phyloP scores from a whole-genome alignment of 2,329 filamentous ascomycete genomes.

The Calonectria honghensis region DNA sequence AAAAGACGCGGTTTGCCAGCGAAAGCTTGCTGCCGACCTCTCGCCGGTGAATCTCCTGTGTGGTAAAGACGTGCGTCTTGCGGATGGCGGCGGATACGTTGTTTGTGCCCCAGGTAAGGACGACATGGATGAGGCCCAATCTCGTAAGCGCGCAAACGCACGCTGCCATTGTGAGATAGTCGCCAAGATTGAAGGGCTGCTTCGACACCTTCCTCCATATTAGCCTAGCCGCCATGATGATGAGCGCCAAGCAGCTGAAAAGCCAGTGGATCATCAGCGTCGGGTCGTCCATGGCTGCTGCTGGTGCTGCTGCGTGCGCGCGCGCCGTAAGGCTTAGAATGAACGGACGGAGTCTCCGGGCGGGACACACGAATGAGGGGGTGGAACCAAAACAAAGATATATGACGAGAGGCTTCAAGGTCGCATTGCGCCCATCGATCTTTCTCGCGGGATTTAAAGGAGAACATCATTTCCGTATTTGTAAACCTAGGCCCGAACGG shows the following conservation, averaged over 20 bases:
- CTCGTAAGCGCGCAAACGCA: slow-evolving; percentile 42
- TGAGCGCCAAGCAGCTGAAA: slow-evolving; percentile 35
- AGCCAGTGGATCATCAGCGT: slow-evolving; percentile 45
- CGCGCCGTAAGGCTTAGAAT: slow-evolving; percentile 3
- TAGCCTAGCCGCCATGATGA: slow-evolving; percentile 29
- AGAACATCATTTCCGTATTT: slow-evolving; percentile 26
- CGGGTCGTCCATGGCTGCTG: slow-evolving; percentile 40
- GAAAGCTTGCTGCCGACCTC: slow-evolving; percentile 42
- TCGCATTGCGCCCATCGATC: not conserved
- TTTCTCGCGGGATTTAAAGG: slow-evolving; percentile 22
- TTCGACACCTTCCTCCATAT: slow-evolving; percentile 36
- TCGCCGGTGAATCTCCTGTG: slow-evolving; percentile 36
- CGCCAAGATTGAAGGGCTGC: slow-evolving; percentile 38
- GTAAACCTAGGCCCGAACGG: slow-evolving; percentile 17
- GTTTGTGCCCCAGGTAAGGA: slow-evolving; percentile 43
- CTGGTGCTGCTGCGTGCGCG: no score
- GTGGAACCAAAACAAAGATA: slow-evolving; percentile 7
- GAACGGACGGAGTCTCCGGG: not conserved
- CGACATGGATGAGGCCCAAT: slow-evolving; percentile 43
- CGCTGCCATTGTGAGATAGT: slow-evolving; percentile 43
- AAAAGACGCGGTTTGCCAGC: slow-evolving; percentile 41
- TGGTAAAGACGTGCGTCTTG: slow-evolving; percentile 39
- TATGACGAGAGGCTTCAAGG: not conserved
- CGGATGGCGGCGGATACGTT: slow-evolving; percentile 40
- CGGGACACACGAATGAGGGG: not conserved